Evolutionary conservation across 306 rosid species (phyloP).

Genomic region (Styphnolobium japonicum): DNA sequence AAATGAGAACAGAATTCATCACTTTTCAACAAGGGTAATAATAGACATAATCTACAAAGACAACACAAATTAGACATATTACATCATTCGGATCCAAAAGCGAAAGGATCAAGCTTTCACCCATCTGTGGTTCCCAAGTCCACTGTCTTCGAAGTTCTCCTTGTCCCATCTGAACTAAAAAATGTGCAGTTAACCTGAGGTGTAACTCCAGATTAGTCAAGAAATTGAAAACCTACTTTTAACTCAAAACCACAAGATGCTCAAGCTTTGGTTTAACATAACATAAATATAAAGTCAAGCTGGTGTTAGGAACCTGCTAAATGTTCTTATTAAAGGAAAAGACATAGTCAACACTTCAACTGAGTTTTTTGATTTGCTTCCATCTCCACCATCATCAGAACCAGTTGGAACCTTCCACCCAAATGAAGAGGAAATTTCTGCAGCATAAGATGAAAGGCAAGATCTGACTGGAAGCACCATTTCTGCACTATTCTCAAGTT

Average conservation of each 20-base stretch:
- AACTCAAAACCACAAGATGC: conserved; percentile 13
- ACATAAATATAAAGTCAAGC: conserved; percentile 26
- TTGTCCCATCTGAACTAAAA: conserved; percentile 66
- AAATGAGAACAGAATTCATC: conserved; percentile 13
- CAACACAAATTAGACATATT: conserved; percentile 24
- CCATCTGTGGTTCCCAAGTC: conserved; percentile 94
- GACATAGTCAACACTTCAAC: conserved; percentile 72
- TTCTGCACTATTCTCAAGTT: conserved; percentile 57
- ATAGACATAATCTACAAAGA: conserved; percentile 2
- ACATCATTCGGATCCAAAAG: conserved; percentile 91
- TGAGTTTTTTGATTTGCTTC: conserved; percentile 66
- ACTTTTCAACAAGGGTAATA: conserved; percentile 13
- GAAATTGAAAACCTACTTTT: conserved; percentile 12
- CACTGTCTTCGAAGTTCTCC: conserved; percentile 74
- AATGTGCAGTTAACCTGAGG: conserved; percentile 87
- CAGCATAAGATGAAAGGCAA: conserved; percentile 61
- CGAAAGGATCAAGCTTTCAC: conserved; percentile 86
- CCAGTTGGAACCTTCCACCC: conserved; percentile 96
- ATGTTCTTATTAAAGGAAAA: conserved; percentile 61
- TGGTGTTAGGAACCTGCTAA: conserved; percentile 60
- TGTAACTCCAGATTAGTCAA: conserved; percentile 38
- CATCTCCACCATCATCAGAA: conserved; percentile 87
- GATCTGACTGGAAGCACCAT: conserved; percentile 66
- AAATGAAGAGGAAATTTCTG: conserved; percentile 69
- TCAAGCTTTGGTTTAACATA: conserved; percentile 12